A percentile compares a stretch with the other conserved stretches of the same genome.
Conservation (phyloP, 1,139 yeast genomes). For the Pneumocystis jirovecii region DNA sequence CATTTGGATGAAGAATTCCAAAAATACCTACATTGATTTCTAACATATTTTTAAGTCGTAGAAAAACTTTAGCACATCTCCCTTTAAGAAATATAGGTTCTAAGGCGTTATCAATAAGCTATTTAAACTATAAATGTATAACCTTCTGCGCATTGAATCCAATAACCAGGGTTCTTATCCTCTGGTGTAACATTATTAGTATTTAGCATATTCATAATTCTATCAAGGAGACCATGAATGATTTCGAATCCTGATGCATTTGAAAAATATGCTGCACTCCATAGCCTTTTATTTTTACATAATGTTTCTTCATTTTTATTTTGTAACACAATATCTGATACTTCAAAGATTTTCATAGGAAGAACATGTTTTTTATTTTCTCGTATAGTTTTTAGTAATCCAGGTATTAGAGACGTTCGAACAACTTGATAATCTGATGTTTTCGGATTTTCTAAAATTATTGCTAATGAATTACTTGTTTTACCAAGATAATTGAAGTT, state of each 20-base stretch:
- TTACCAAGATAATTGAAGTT: constrained; percentile 74
- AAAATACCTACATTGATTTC: constrained; percentile 49
- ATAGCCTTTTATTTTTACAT: constrained; percentile 82
- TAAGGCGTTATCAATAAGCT: not conserved
- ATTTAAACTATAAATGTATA: constrained; percentile 18
- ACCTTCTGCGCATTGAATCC: constrained; percentile 38
- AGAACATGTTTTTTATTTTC: constrained; percentile 92
- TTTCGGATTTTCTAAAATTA: constrained; percentile 88
- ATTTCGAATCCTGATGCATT: constrained; percentile 88
- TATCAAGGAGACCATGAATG: constrained; percentile 88
- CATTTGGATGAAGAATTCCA: constrained; percentile 95
- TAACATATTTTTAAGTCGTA: constrained; percentile 39
- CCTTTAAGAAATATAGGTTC: constrained; percentile 83
- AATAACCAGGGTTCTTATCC: constrained; percentile 45
- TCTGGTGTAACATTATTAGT: constrained; percentile 60
- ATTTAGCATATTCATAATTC: constrained; percentile 79
- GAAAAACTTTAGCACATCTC: constrained; percentile 79
- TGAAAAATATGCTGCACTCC: constrained; percentile 91
- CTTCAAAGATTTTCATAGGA: constrained; percentile 88
- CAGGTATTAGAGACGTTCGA: constrained; percentile 86
- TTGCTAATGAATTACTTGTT: constrained; percentile 65
- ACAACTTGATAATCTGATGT: constrained; percentile 95
- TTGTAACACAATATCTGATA: constrained; percentile 88
- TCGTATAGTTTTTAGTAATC: constrained; percentile 83
- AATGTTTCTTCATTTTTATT: constrained; percentile 67